Conservation (phyloP, 345 rosid species). For the Eucalyptus marginata region DNA sequence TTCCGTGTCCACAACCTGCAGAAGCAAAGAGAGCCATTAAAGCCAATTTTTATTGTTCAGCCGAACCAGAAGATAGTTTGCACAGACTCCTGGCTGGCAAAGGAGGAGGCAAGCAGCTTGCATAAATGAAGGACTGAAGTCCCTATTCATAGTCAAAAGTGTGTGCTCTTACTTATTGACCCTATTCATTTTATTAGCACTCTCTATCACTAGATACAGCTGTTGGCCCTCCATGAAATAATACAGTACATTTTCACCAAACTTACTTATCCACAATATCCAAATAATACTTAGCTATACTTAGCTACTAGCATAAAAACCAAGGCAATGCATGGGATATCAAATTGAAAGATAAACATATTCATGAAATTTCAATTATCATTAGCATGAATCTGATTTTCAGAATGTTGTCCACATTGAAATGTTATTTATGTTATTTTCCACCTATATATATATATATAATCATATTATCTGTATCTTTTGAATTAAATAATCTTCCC, state of each 20-base stretch:
- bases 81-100: not conserved
- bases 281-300: not conserved
- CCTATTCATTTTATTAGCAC: not conserved
- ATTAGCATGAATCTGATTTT: not conserved
- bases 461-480: not conserved
- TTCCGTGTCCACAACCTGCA: constrained; percentile 91
- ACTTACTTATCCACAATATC: not conserved
- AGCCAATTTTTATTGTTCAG: not conserved
- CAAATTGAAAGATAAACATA: not conserved
- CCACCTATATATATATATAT: not conserved
- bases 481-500: not conserved
- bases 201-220: not conserved
- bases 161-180: not conserved
- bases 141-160: not conserved
- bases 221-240: not conserved
- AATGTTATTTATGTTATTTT: not conserved
- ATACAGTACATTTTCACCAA: not conserved
- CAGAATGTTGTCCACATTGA: not conserved
- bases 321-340: not conserved
- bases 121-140: not conserved
- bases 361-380: not conserved
- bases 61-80: not conserved
- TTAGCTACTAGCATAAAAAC: not conserved
- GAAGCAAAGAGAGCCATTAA: not conserved
- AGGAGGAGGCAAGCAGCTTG: not conserved